phyloP scores from a whole-genome alignment of 805 yeast genomes.

The Kodamaea fukazawae region DNA sequence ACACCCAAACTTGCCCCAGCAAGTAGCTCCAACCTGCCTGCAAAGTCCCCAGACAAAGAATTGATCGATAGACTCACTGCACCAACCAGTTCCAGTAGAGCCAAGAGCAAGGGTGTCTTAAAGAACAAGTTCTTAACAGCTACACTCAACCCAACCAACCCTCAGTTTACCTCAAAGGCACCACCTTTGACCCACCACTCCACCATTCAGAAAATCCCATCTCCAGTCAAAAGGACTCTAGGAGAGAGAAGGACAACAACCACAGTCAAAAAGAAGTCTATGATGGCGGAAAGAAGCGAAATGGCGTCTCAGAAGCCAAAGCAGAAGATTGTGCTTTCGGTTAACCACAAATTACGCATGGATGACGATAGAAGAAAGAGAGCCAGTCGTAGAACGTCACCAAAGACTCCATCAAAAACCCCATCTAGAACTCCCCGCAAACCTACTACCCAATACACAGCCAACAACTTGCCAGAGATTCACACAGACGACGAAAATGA shows the following conservation, averaged over 20 bases:
- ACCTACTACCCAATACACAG: constrained; percentile 8
- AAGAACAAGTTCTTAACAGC: constrained; percentile 38
- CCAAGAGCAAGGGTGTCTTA: constrained; percentile 16
- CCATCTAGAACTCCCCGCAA: constrained; percentile 5
- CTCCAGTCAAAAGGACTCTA: constrained; percentile 15
- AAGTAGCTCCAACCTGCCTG: constrained; percentile 1
- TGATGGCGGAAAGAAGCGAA: constrained; percentile 28
- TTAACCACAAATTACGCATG: constrained; percentile 18
- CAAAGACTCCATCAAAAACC: constrained; percentile 2
- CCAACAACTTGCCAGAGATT: constrained; percentile 35
- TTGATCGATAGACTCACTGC: constrained; percentile 22
- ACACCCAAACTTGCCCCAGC: neutral
- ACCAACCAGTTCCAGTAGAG: constrained; percentile 32
- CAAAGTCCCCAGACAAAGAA: constrained; percentile 10
- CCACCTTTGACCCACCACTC: constrained; percentile 11
- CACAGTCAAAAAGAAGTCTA: constrained; percentile 24
- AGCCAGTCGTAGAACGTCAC: neutral
- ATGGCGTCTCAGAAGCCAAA: constrained; percentile 25
- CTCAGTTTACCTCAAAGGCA: constrained; percentile 20
- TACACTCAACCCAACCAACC: constrained; percentile 31
- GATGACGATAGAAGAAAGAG: too few species aligned
- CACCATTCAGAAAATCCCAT: constrained; percentile 12
- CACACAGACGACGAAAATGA: constrained; percentile 40
- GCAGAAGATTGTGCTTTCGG: constrained; percentile 25
- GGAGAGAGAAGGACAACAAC: constrained; percentile 18